A percentile compares a stretch with the other conserved stretches of the same genome.
phyloP scores from a whole-genome alignment of 768 basidiomycete species.

The Podaxis carcinomalis region DNA sequence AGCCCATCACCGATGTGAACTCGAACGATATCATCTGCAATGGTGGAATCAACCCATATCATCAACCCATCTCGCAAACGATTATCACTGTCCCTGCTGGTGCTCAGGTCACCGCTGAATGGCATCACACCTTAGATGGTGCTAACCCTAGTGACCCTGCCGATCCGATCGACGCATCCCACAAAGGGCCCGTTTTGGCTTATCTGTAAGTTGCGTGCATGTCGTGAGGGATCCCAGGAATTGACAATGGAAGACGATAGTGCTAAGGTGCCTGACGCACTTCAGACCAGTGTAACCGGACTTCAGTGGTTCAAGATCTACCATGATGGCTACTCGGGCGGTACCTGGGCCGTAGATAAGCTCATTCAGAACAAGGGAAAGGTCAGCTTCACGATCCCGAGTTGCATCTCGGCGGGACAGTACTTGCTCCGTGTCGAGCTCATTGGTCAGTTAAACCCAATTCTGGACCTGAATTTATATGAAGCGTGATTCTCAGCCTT shows the following conservation, averaged over 20 bases:
- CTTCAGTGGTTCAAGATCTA: slow-evolving; percentile 54
- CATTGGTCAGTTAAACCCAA: slow-evolving; percentile 33
- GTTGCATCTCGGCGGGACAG: slow-evolving; percentile 41
- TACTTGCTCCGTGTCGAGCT: slow-evolving; percentile 48
- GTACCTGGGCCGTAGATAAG: slow-evolving; percentile 42
- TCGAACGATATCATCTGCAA: slow-evolving; percentile 57
- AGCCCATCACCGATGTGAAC: slow-evolving; percentile 56
- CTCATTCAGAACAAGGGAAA: slow-evolving; percentile 46
- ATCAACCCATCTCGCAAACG: slow-evolving; percentile 37
- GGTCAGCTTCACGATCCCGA: slow-evolving; percentile 41
- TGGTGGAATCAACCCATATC: slow-evolving; percentile 54
- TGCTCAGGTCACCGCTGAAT: slow-evolving; percentile 47
- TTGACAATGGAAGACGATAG: slow-evolving; percentile 21
- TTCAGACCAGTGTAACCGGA: slow-evolving; percentile 41
- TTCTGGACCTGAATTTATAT: neutral
- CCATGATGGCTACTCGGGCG: slow-evolving; percentile 34
- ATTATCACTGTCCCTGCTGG: slow-evolving; percentile 51
- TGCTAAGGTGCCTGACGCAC: slow-evolving; percentile 41
- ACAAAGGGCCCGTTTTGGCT: slow-evolving; percentile 49
- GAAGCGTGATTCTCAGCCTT: slow-evolving; percentile 27
- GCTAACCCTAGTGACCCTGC: slow-evolving; percentile 34
- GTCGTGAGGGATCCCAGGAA: neutral
- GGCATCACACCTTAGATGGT: slow-evolving; percentile 43
- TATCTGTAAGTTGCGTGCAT: slow-evolving; percentile 37
- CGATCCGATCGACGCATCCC: slow-evolving; percentile 47